Evolutionary conservation across 768 basidiomycete genomes (phyloP).

Genomic region (Agaricus sinodeliciosus): DNA sequence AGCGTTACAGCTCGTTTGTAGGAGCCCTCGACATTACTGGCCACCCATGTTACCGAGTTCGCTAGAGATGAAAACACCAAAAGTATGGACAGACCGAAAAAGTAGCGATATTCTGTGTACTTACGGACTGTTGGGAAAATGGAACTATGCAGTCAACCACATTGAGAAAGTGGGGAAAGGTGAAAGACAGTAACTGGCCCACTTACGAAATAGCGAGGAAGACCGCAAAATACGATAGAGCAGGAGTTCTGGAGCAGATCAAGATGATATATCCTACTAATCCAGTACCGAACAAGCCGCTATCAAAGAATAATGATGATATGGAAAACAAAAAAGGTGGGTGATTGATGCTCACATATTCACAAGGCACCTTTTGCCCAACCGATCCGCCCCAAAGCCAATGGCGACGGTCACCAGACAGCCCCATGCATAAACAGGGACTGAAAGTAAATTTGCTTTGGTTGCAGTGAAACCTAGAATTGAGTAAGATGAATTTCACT

Average conservation of each 20-base stretch:
- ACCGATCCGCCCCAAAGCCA: conserved; percentile 57
- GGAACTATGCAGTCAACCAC: conserved; percentile 23
- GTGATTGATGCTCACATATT: conserved; percentile 45
- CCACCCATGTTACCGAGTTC: conserved; percentile 50
- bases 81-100: not conserved
- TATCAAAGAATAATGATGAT: conserved; percentile 1
- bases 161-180: not conserved
- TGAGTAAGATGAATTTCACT: not conserved
- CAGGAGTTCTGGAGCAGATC: conserved; percentile 50
- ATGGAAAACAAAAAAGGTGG: not conserved
- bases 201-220: conserved; percentile 67
- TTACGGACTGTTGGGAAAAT: conserved; percentile 48
- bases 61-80: conserved; percentile 6
- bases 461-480: conserved; percentile 52
- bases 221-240: conserved; percentile 66
- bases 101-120: conserved; percentile 13
- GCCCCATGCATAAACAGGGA: conserved; percentile 72
- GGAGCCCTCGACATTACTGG: conserved; percentile 65
- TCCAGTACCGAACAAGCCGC: conserved; percentile 23
- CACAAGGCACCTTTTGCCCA: conserved; percentile 48
- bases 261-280: conserved; percentile 63
- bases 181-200: not conserved
- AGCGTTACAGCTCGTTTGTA: conserved; percentile 69
- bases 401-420: conserved; percentile 58
- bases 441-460: conserved; percentile 64